phyloP scores from a whole-genome alignment of 768 basidiomycete genomes.

The Albatrellus ellisii region DNA sequence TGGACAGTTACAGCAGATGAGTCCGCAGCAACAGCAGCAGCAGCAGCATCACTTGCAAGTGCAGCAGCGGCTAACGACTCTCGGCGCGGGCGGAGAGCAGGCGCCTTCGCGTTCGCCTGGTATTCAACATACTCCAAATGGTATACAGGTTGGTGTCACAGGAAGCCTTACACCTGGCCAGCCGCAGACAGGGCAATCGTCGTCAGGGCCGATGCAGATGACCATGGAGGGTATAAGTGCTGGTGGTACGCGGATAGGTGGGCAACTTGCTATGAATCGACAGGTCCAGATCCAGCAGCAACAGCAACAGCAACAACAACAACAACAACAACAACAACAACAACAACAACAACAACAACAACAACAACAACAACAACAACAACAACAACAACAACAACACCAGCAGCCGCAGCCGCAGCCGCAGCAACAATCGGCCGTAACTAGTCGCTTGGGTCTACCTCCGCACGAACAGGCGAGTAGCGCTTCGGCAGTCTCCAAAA shows the following conservation, averaged over 20 bases:
- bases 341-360: constrained; percentile 9
- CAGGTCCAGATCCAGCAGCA: constrained; percentile 6
- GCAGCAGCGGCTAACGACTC: neutral
- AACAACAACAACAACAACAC: neutral
- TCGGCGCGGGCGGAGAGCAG: too few relatives aligned
- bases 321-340: constrained; percentile 5
- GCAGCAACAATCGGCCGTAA: neutral
- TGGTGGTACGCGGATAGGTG: too few relatives aligned
- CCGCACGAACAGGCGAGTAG: neutral
- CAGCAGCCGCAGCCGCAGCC: neutral
- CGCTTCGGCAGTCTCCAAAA: neutral
- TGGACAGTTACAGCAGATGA: neutral
- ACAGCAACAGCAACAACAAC: constrained; percentile 4
- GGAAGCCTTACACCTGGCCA: too few relatives aligned
- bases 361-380: constrained; percentile 4
- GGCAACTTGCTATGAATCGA: too few relatives aligned
- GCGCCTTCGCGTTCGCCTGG: too few relatives aligned
- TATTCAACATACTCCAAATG: too few relatives aligned
- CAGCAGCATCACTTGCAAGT: constrained; percentile 3
- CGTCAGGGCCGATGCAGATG: too few relatives aligned
- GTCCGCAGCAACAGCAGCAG: neutral
- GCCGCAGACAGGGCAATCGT: too few relatives aligned
- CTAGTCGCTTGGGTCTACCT: neutral
- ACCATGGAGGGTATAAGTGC: too few relatives aligned
- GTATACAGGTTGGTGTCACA: too few relatives aligned